A percentile compares a stretch with the other conserved stretches of the same genome.
These are phyloP conservation scores for Penicillium silybi DNA, from an alignment of 495 filamentous ascomycete species.

Conservation along the genomic window DNA sequence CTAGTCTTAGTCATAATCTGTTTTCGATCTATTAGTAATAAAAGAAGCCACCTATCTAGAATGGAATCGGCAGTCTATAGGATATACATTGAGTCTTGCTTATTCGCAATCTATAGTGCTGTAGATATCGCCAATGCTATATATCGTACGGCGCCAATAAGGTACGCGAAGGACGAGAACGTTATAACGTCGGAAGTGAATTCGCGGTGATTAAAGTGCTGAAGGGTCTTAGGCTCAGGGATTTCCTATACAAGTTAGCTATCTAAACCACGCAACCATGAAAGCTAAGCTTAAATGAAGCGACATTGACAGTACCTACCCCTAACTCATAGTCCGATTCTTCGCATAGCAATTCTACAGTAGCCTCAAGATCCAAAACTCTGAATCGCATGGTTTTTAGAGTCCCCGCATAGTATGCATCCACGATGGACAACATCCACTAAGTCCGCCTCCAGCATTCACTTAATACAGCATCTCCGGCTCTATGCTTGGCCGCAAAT, in stretches of 20 bases:
- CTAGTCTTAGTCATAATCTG: constrained; percentile 28
- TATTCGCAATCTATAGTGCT: constrained; percentile 9
- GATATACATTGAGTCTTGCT: constrained; percentile 22
- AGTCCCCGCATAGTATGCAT: constrained; percentile 29
- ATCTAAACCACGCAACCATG: too few relatives aligned
- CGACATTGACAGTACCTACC: constrained; percentile 39
- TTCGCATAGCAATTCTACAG: constrained; percentile 69
- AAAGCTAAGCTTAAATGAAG: too few relatives aligned
- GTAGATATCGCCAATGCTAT: constrained; percentile 24
- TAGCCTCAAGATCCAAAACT: constrained; percentile 51
- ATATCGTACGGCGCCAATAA: constrained; percentile 51
- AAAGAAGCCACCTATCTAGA: constrained; percentile 25
- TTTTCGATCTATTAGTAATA: constrained; percentile 23
- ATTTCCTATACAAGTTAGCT: too few relatives aligned
- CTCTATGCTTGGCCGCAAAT: constrained; percentile 17
- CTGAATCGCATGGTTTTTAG: constrained; percentile 38
- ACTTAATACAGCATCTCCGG: constrained; percentile 17
- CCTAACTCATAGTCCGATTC: constrained; percentile 64
- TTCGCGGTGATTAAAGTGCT: constrained; percentile 67
- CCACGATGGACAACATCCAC: constrained; percentile 34
- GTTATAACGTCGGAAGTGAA: constrained; percentile 58
- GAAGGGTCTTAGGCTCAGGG: constrained; percentile 54
- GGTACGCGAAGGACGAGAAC: constrained; percentile 76
- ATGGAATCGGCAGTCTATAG: constrained; percentile 26
- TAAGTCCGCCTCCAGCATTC: constrained; percentile 37